Evolutionary conservation across 345 rosid species (phyloP).

Genomic region (Rhodamnia rubescens): DNA sequence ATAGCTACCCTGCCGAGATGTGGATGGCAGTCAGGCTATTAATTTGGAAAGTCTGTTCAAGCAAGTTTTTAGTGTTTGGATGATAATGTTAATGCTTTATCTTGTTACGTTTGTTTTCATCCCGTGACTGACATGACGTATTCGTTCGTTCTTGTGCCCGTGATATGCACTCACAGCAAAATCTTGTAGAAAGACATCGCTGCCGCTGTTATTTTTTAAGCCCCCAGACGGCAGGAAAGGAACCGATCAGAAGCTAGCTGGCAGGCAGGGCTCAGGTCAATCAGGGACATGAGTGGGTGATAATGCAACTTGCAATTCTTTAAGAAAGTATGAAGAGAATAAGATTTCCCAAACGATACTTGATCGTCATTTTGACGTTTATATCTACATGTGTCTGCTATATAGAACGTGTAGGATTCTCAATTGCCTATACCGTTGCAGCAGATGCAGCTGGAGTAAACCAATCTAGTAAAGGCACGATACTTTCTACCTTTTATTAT

Average conservation of each 20-base stretch:
- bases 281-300: background rate
- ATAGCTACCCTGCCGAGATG: background rate
- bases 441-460: conserved; percentile 86
- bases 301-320: background rate
- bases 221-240: background rate
- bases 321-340: conserved; percentile 31
- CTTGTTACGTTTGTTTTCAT: background rate
- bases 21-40: background rate
- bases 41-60: background rate
- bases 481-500: conserved; percentile 76
- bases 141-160: background rate
- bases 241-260: background rate
- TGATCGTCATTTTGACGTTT: conserved; percentile 77
- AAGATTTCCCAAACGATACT: conserved; percentile 67
- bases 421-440: conserved; percentile 84
- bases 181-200: background rate
- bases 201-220: background rate
- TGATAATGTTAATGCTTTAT: background rate
- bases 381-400: conserved; percentile 83
- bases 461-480: conserved; percentile 85
- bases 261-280: background rate
- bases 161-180: background rate
- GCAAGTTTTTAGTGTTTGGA: background rate
- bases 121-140: background rate
- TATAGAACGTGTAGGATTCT: conserved; percentile 94